A percentile compares a stretch with the other conserved stretches of the same genome.
Evolutionary conservation across 768 basidiomycete species (phyloP).

Genomic region (Leccinum sublutescens): DNA sequence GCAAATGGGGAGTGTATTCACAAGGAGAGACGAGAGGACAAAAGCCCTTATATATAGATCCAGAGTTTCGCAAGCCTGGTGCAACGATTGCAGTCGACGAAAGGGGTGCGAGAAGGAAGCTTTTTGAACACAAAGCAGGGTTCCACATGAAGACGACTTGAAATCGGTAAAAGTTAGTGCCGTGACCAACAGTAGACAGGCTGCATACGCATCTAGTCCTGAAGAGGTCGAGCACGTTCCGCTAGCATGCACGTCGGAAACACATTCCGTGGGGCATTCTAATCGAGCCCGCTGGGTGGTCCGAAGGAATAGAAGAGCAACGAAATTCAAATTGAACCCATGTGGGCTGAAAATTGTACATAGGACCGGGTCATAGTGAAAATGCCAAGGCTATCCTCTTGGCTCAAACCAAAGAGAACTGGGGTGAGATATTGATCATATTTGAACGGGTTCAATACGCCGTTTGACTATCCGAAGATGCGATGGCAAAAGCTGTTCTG

Average conservation of each 20-base stretch:
- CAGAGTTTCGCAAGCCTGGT: not conserved
- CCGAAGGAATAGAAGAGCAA: conserved; percentile 1
- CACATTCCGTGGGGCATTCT: not conserved
- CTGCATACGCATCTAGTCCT: not conserved
- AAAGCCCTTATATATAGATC: conserved; percentile 15
- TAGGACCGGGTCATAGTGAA: not conserved
- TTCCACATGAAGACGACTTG: not conserved
- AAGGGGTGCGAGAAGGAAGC: conserved; percentile 3
- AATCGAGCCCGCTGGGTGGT: not conserved
- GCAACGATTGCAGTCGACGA: not conserved
- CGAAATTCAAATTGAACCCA: conserved; percentile 11
- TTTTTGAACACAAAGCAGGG: not conserved
- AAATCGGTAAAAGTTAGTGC: not conserved
- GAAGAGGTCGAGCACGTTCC: not conserved
- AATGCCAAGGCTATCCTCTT: not conserved
- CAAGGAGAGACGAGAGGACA: not conserved
- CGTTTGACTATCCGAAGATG: conserved; percentile 5
- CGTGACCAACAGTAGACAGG: conserved; percentile 2
- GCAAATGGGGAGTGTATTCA: not conserved
- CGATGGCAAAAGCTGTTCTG: not conserved
- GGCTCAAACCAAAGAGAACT: not conserved
- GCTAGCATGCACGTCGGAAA: conserved; percentile 4
- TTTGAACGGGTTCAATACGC: not conserved
- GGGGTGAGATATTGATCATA: not conserved
- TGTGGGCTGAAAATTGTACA: not conserved